These are phyloP conservation scores for Glycyrrhiza uralensis DNA, from an alignment of 306 rosid species.

Conservation along the genomic window DNA sequence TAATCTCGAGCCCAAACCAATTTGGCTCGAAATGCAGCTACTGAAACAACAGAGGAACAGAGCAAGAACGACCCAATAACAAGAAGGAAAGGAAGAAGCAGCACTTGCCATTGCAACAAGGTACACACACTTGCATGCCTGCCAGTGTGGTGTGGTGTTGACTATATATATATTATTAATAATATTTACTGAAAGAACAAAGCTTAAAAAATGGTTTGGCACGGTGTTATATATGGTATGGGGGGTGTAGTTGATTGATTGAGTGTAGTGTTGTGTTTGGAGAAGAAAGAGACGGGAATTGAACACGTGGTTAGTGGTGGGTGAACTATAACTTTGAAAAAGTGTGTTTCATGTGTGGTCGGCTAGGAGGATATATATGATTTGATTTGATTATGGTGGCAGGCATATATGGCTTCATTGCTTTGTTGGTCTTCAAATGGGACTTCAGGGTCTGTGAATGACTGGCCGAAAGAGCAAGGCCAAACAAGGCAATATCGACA, in stretches of 20 bases:
- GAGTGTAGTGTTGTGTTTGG: slow-evolving; percentile 18
- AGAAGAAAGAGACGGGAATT: slow-evolving; percentile 8
- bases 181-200: neutral
- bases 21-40: slow-evolving; percentile 38
- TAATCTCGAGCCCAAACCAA: slow-evolving; percentile 59
- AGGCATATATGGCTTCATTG: slow-evolving; percentile 32
- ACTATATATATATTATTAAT: neutral
- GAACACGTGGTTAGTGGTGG: slow-evolving; percentile 55
- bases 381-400: slow-evolving; percentile 10
- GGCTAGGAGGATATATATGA: slow-evolving; percentile 43
- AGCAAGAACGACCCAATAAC: slow-evolving; percentile 22
- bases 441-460: slow-evolving; percentile 18
- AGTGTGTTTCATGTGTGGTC: slow-evolving; percentile 40
- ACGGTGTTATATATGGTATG: slow-evolving; percentile 4
- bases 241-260: neutral
- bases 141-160: neutral
- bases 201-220: neutral
- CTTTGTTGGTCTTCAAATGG: slow-evolving; percentile 24
- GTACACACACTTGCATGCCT: neutral
- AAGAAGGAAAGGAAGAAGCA: neutral
- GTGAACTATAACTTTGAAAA: slow-evolving; percentile 80
- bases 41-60: slow-evolving; percentile 25
- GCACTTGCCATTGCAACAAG: slow-evolving; percentile 32
- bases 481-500: slow-evolving; percentile 27
- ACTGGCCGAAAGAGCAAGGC: slow-evolving; percentile 10